A percentile compares a stretch with the other conserved stretches of the same genome.
These are phyloP conservation scores for Ophiosphaerella korrae DNA, from an alignment of 2,329 filamentous ascomycete species.

Conservation along the genomic window DNA sequence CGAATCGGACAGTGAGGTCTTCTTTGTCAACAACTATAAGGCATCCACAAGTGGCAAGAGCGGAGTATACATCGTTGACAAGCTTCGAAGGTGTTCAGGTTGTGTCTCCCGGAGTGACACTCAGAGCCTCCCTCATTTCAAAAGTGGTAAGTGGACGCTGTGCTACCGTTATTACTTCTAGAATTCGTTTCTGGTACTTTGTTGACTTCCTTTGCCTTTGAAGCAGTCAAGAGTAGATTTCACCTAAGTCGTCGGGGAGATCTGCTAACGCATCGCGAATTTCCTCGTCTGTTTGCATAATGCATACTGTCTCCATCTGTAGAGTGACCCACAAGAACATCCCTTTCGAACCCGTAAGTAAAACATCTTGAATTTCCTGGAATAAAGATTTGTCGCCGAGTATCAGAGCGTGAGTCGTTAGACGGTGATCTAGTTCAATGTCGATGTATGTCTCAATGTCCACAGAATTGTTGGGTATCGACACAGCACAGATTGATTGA, in stretches of 20 bases:
- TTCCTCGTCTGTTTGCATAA: conserved; percentile 42
- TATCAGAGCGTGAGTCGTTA: conserved; percentile 16
- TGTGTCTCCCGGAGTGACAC: conserved; percentile 41
- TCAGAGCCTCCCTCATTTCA: conserved; percentile 49
- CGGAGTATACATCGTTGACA: conserved; percentile 16
- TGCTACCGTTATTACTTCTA: conserved; percentile 41
- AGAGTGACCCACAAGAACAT: conserved; percentile 36
- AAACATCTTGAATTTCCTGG: conserved; percentile 29
- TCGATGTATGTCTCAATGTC: conserved; percentile 34
- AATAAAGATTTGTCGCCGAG: conserved; percentile 33
- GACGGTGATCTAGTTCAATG: conserved; percentile 28
- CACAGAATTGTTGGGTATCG: conserved; percentile 25
- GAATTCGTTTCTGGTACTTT: conserved; percentile 6
- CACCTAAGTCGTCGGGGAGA: conserved; percentile 22
- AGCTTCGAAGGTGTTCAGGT: conserved; percentile 12
- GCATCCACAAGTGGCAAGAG: conserved; percentile 23
- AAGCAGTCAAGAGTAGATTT: conserved; percentile 26
- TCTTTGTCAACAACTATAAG: conserved; percentile 26
- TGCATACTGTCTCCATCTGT: conserved; percentile 34
- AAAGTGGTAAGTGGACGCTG: conserved; percentile 36
- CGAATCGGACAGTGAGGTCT: conserved; percentile 22
- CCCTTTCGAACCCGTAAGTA: conserved; percentile 25
- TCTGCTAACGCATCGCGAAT: conserved; percentile 37
- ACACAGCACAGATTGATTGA: conserved; percentile 3
- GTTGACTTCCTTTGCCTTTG: not conserved